Evolutionary conservation across 129 eudicot species (phyloP).

Genomic region (Flaveria sonorensis): DNA sequence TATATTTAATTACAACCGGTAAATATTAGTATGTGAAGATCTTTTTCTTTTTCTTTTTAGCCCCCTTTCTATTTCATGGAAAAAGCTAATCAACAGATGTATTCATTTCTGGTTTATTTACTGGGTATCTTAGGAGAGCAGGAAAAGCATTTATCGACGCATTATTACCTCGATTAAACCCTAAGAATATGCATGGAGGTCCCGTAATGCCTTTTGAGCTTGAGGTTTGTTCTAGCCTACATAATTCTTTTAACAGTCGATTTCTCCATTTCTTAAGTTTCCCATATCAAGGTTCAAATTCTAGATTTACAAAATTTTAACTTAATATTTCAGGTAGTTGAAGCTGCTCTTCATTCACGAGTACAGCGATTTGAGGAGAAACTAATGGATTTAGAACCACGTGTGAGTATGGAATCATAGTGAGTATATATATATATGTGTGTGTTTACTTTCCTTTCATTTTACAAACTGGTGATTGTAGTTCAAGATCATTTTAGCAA

Average conservation of each 20-base stretch:
- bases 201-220: slow-evolving; percentile 97
- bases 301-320: slow-evolving; percentile 5
- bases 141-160: slow-evolving; percentile 97
- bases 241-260: background rate
- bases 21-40: slow-evolving; percentile 25
- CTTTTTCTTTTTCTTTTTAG: background rate
- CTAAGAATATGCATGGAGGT: slow-evolving; percentile 67
- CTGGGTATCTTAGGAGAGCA: slow-evolving; percentile 58
- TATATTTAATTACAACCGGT: slow-evolving; percentile 94
- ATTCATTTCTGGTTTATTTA: slow-evolving; percentile 31
- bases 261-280: slow-evolving; percentile 13
- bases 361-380: slow-evolving; percentile 77
- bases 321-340: slow-evolving; percentile 72
- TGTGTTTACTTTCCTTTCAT: background rate
- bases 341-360: slow-evolving; percentile 93
- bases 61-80: background rate
- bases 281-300: background rate
- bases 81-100: background rate
- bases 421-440: slow-evolving; percentile 49
- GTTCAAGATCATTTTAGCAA: slow-evolving; percentile 25
- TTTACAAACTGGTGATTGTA: background rate
- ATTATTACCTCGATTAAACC: slow-evolving; percentile 85
- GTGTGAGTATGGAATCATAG: slow-evolving; percentile 92
- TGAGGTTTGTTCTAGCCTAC: slow-evolving; percentile 58
- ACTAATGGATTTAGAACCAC: slow-evolving; percentile 95